phyloP scores from a whole-genome alignment of 768 basidiomycete genomes.

The Kwoniella bestiolae region DNA sequence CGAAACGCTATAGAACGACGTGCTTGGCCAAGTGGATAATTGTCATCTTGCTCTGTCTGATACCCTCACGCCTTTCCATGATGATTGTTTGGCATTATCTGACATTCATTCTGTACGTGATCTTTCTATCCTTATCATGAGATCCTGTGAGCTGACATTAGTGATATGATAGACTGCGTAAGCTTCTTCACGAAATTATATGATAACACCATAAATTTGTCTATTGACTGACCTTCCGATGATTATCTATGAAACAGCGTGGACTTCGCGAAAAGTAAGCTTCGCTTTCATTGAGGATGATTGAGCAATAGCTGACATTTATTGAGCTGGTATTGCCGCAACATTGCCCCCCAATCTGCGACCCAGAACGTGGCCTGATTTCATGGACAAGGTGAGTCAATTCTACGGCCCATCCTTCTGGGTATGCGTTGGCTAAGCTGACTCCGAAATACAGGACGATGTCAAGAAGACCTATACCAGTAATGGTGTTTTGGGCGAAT shows the following conservation, averaged over 20 bases:
- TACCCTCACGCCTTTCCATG: slow-evolving; percentile 28
- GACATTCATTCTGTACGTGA: slow-evolving; percentile 50
- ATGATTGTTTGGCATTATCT: slow-evolving; percentile 43
- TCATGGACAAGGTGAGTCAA: slow-evolving; percentile 54
- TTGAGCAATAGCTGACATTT: too few species aligned
- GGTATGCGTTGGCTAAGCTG: too few species aligned
- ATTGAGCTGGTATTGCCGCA: slow-evolving; percentile 51
- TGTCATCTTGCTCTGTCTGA: slow-evolving; percentile 51
- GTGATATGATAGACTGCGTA: slow-evolving; percentile 33
- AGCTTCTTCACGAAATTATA: too few species aligned
- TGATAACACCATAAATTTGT: background rate
- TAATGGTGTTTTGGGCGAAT: slow-evolving; percentile 46
- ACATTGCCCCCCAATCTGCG: slow-evolving; percentile 30
- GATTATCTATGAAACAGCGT: slow-evolving; percentile 31
- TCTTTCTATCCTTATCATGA: background rate
- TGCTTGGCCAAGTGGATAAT: slow-evolving; percentile 56
- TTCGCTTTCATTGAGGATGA: too few species aligned
- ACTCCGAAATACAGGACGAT: too few species aligned
- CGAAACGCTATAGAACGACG: slow-evolving; percentile 46
- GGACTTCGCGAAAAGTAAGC: slow-evolving; percentile 56
- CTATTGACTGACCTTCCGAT: background rate
- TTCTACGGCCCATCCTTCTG: too few species aligned
- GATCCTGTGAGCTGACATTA: slow-evolving; percentile 19
- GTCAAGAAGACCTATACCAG: slow-evolving; percentile 45
- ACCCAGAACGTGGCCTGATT: slow-evolving; percentile 52